A percentile compares a stretch with the other conserved stretches of the same genome.
Conservation (phyloP, 345 rosid genomes). For the Triadica sebifera region DNA sequence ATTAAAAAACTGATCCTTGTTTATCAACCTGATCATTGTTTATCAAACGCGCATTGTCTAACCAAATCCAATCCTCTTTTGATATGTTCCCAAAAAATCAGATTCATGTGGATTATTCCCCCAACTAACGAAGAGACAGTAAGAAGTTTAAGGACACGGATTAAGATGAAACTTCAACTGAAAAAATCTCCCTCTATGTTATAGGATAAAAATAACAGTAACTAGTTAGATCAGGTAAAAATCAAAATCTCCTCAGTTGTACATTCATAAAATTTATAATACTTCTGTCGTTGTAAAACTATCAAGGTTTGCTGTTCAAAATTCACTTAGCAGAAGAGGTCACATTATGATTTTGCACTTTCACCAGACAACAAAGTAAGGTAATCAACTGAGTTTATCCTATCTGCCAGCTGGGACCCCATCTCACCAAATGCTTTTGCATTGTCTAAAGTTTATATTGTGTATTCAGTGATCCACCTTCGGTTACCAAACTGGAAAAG, state of each 20-base stretch:
- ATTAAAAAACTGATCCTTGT: no score
- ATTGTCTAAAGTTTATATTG: not conserved
- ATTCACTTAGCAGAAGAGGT: not conserved
- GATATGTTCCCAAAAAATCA: no score
- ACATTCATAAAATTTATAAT: not conserved
- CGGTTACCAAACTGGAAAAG: conserved; percentile 7
- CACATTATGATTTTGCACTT: not conserved
- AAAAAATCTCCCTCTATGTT: no score
- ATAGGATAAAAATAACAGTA: no score
- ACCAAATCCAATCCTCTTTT: no score
- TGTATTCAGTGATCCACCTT: not conserved
- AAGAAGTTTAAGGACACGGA: no score
- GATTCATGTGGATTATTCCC: no score
- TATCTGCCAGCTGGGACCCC: not conserved
- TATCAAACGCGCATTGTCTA: no score
- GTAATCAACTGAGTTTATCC: not conserved
- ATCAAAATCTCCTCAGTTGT: not conserved
- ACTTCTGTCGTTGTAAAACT: not conserved
- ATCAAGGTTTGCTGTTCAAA: not conserved
- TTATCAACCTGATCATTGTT: no score
- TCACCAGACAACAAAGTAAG: conserved; percentile 1
- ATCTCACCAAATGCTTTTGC: not conserved
- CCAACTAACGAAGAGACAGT: no score
- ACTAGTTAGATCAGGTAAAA: no score
- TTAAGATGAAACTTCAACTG: no score